Conservation (phyloP, 331 rosid genomes). For the Malus hybrid region DNA sequence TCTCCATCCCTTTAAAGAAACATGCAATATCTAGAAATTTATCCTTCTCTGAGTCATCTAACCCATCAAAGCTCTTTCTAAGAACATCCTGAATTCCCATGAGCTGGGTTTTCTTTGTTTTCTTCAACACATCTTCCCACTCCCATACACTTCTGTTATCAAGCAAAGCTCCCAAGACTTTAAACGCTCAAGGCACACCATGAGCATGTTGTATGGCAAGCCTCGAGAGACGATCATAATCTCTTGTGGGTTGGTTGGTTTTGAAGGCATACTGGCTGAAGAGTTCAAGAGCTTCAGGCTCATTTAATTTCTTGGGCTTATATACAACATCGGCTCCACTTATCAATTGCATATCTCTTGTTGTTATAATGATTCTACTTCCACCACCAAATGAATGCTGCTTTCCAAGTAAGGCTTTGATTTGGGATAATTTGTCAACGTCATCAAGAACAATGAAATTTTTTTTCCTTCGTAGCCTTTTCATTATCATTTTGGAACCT, state of each 20-base stretch:
- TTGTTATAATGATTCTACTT: constrained; percentile 5
- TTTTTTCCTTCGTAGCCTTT: background rate
- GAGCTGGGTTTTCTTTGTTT: background rate
- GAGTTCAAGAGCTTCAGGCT: background rate
- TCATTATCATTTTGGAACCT: background rate
- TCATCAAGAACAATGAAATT: constrained; percentile 1
- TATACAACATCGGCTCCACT: background rate
- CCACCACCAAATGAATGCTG: background rate
- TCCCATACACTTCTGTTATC: background rate
- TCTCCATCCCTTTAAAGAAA: background rate
- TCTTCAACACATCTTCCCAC: background rate
- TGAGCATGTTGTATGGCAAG: background rate
- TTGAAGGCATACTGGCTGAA: background rate
- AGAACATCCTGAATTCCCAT: background rate
- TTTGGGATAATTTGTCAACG: background rate
- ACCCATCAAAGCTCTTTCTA: background rate
- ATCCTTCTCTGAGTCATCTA: background rate
- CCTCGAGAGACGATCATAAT: background rate
- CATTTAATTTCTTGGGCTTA: background rate
- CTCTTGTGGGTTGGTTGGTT: background rate
- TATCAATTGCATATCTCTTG: background rate
- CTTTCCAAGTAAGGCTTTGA: background rate
- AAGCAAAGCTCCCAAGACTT: background rate
- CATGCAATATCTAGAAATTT: constrained; percentile 3
- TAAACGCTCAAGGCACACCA: background rate